Percentiles rank a stretch among this genome's conserved stretches.
Conservation (phyloP, 106 monocot species). For the Amphibolis antarctica region DNA sequence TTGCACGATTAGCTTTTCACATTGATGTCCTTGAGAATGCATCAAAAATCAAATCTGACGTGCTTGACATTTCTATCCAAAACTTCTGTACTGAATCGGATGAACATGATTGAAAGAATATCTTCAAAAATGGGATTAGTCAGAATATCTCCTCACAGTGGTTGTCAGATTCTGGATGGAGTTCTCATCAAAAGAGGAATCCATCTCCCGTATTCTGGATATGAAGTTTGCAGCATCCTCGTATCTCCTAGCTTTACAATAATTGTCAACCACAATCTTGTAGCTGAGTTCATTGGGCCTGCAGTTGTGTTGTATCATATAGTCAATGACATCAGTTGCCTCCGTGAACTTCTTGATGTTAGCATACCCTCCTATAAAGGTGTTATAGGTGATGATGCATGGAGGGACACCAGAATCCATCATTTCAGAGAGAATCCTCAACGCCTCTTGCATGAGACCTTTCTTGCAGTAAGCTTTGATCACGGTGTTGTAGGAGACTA, state of each 20-base stretch:
- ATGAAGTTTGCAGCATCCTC: conserved; percentile 54
- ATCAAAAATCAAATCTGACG: no score
- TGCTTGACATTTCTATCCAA: no score
- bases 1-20: no score
- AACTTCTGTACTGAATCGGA: no score
- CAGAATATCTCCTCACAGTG: neutral
- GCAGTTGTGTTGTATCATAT: conserved; percentile 54
- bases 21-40: no score
- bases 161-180: conserved; percentile 23
- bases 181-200: conserved; percentile 37
- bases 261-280: conserved; percentile 57
- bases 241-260: conserved; percentile 39
- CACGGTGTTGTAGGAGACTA: conserved; percentile 77
- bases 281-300: conserved; percentile 61
- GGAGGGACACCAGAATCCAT: conserved; percentile 41
- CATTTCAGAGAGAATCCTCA: conserved; percentile 56
- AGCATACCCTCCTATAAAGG: conserved; percentile 52
- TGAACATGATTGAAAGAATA: no score
- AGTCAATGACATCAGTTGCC: conserved; percentile 50
- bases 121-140: neutral
- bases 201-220: conserved; percentile 38
- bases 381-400: conserved; percentile 66
- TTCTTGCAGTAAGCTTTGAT: conserved; percentile 86
- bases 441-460: conserved; percentile 62
- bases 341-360: conserved; percentile 45